A percentile compares a stretch with the other conserved stretches of the same genome.
phyloP scores from a whole-genome alignment of 2,329 filamentous ascomycete species.

The Madurella mycetomatis region DNA sequence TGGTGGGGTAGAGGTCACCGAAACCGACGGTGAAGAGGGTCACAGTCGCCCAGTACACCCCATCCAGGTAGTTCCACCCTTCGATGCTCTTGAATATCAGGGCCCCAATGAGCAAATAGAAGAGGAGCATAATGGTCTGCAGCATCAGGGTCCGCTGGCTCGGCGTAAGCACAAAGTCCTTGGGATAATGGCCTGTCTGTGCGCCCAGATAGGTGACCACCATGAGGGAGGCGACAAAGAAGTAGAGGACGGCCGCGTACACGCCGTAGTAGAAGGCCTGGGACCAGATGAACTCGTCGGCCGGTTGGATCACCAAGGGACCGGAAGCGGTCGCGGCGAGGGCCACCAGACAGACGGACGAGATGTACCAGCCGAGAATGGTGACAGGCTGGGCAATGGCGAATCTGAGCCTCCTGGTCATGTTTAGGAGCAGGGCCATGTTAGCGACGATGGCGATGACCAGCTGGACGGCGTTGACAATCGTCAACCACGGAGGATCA shows the following conservation, averaged over 20 bases:
- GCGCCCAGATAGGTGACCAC: conserved; percentile 77
- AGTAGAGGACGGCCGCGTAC: conserved; percentile 74
- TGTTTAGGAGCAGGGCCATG: conserved; percentile 78
- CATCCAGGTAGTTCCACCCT: conserved; percentile 71
- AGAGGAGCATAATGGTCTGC: conserved; percentile 80
- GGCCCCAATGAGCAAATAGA: conserved; percentile 75
- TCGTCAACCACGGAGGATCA: conserved; percentile 72
- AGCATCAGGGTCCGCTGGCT: conserved; percentile 85
- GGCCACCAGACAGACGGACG: conserved; percentile 60
- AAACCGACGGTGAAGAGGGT: conserved; percentile 62
- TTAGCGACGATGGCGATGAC: conserved; percentile 74
- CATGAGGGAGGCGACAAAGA: conserved; percentile 71
- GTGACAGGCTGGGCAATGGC: conserved; percentile 77
- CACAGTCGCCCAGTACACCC: conserved; percentile 74
- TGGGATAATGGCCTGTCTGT: conserved; percentile 62
- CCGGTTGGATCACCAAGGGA: conserved; percentile 41
- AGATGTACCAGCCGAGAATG: conserved; percentile 72
- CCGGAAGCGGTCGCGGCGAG: conserved; percentile 64
- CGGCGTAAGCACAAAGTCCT: conserved; percentile 72
- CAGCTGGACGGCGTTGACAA: conserved; percentile 73
- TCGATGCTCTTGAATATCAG: conserved; percentile 70
- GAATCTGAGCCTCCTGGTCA: conserved; percentile 75
- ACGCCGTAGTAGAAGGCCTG: conserved; percentile 87
- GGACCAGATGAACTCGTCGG: conserved; percentile 58
- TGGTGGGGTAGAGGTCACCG: conserved; percentile 49